A percentile compares a stretch with the other conserved stretches of the same genome.
These are phyloP conservation scores for Thraustochytrium sp. DNA, from an alignment of 352 stramenopile species.

Conservation along the genomic window DNA sequence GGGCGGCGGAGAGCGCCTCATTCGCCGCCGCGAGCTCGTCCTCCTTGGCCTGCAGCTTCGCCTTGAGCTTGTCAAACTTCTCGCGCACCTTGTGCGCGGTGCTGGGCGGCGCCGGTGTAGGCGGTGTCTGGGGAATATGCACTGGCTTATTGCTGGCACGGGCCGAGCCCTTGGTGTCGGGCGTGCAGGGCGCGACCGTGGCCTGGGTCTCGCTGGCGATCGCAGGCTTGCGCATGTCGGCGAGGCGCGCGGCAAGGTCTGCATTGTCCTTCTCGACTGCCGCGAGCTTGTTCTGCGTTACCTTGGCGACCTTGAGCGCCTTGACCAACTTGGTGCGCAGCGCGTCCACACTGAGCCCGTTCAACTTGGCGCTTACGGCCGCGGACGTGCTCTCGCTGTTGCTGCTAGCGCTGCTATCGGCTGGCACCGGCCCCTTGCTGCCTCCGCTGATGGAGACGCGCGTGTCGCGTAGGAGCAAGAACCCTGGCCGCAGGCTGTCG, in stretches of 20 bases:
- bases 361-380: slow-evolving; percentile 17
- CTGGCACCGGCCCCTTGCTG: not conserved
- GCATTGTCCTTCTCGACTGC: not conserved
- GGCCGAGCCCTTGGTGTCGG: not conserved
- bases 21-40: not conserved
- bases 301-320: slow-evolving; percentile 31
- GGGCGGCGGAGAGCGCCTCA: not conserved
- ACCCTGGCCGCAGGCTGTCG: not conserved
- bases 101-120: not conserved
- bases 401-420: not conserved
- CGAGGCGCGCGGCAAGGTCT: not conserved
- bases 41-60: not conserved
- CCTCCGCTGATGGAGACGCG: not conserved
- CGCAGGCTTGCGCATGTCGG: too few relatives aligned
- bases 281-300: slow-evolving; percentile 8
- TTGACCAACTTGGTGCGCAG: slow-evolving; percentile 19
- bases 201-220: not conserved
- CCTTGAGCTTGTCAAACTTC: slow-evolving; percentile 31
- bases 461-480: not conserved
- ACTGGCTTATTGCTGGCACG: not conserved
- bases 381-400: not conserved
- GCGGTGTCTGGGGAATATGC: not conserved
- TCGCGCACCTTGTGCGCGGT: slow-evolving; percentile 36
- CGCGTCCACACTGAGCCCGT: slow-evolving; percentile 28
- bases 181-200: not conserved